phyloP scores from a whole-genome alignment of 108 stramenopile species.

The Poteriospumella lacustris region DNA sequence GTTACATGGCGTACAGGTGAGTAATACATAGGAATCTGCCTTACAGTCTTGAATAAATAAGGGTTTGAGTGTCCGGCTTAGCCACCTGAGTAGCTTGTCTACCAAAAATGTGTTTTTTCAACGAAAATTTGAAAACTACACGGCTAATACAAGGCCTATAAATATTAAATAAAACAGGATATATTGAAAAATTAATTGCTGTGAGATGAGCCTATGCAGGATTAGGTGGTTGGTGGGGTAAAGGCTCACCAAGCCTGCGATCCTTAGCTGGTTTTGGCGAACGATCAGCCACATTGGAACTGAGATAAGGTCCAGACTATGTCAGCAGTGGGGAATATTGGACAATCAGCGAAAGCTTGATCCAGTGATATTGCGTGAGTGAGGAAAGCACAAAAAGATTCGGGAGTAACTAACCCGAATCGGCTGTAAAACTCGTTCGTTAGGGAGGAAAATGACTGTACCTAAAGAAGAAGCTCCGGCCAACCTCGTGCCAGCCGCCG shows the following conservation, averaged over 20 bases:
- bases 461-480: constrained; percentile 2
- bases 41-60: neutral
- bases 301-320: constrained; percentile 31
- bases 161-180: too few species aligned
- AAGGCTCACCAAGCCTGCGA: constrained; percentile 10
- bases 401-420: neutral
- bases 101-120: too few species aligned
- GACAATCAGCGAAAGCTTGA: constrained; percentile 38
- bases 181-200: neutral
- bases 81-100: too few species aligned
- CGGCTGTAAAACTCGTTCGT: neutral
- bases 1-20: neutral
- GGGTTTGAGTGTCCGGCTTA: too few species aligned
- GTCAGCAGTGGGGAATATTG: constrained; percentile 38
- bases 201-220: neutral
- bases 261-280: constrained; percentile 24
- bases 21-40: neutral
- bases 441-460: neutral
- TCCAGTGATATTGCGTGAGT: constrained; percentile 28
- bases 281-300: constrained; percentile 34
- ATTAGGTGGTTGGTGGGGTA: neutral
- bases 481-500: neutral
- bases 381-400: neutral
- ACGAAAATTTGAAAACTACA: too few species aligned
- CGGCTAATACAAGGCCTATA: too few species aligned